These are phyloP conservation scores for Fusarium compactum DNA, from an alignment of 2,329 filamentous ascomycete genomes.

Conservation along the genomic window DNA sequence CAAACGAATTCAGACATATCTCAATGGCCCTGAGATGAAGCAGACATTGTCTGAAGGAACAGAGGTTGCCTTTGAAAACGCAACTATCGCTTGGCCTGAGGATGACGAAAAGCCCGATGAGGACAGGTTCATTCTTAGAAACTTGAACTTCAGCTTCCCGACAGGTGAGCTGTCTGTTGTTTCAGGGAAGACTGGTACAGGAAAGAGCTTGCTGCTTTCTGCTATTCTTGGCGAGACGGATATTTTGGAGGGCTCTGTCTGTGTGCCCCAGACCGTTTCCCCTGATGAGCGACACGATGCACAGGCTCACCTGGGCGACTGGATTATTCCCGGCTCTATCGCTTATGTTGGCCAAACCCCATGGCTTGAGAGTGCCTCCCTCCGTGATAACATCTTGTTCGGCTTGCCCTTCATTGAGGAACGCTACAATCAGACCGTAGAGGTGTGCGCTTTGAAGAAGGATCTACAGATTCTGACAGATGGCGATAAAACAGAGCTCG, in stretches of 20 bases:
- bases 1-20: slow-evolving; percentile 77
- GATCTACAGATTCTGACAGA: slow-evolving; percentile 82
- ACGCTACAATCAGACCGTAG: slow-evolving; percentile 78
- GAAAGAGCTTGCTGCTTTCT: slow-evolving; percentile 80
- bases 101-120: slow-evolving; percentile 69
- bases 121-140: slow-evolving; percentile 72
- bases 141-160: slow-evolving; percentile 76
- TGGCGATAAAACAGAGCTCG: slow-evolving; percentile 84
- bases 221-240: slow-evolving; percentile 82
- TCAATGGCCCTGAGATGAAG: slow-evolving; percentile 73
- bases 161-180: slow-evolving; percentile 77
- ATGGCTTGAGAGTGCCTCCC: slow-evolving; percentile 86
- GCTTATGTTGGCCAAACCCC: slow-evolving; percentile 84
- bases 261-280: slow-evolving; percentile 63
- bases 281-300: slow-evolving; percentile 69
- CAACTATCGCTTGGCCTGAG: slow-evolving; percentile 79
- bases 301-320: slow-evolving; percentile 72
- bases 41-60: slow-evolving; percentile 66
- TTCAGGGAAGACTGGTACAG: slow-evolving; percentile 81
- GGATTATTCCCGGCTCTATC: slow-evolving; percentile 76
- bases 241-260: slow-evolving; percentile 71
- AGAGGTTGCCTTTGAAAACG: slow-evolving; percentile 73
- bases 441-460: slow-evolving; percentile 79
- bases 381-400: slow-evolving; percentile 83
- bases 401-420: slow-evolving; percentile 75